These are phyloP conservation scores for Solanum chiquidenum DNA, from an alignment of 257 asterid genomes.

Conservation along the genomic window DNA sequence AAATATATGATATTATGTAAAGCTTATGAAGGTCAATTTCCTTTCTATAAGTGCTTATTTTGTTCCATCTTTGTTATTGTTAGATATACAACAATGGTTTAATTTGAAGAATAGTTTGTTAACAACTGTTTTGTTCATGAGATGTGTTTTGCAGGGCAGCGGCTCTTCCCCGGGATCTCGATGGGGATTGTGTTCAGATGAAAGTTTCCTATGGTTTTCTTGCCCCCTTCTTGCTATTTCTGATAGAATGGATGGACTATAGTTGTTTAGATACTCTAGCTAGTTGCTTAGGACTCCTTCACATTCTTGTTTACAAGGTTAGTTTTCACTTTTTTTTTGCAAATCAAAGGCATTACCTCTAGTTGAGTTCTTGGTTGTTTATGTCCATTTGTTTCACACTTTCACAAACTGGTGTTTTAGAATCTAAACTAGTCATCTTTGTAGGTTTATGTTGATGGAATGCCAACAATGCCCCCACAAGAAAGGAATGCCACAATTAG, in stretches of 20 bases:
- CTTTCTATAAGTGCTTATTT: neutral
- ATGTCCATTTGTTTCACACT: neutral
- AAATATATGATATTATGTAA: neutral
- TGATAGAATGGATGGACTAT: conserved; percentile 56
- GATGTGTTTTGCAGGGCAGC: conserved; percentile 36
- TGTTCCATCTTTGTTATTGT: neutral
- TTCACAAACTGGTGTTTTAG: neutral
- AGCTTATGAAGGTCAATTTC: neutral
- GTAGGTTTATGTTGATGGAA: conserved; percentile 50
- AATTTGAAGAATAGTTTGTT: neutral
- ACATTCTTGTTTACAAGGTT: conserved; percentile 48
- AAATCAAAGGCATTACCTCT: neutral
- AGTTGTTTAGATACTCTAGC: conserved; percentile 42
- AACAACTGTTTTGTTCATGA: neutral
- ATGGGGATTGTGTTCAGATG: conserved; percentile 43
- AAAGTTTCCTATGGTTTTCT: conserved; percentile 39
- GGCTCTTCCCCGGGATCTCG: conserved; percentile 35
- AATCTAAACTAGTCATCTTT: neutral
- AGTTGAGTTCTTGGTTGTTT: neutral
- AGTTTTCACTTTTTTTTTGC: neutral
- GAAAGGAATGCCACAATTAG: conserved; percentile 47
- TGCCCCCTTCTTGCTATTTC: conserved; percentile 40
- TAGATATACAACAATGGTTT: neutral
- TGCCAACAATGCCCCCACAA: conserved; percentile 32
- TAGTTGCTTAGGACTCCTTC: conserved; percentile 41